Base-by-base conservation (phyloP, 2,329 filamentous ascomycete genomes). In the Thermomyces lanuginosus region DNA sequence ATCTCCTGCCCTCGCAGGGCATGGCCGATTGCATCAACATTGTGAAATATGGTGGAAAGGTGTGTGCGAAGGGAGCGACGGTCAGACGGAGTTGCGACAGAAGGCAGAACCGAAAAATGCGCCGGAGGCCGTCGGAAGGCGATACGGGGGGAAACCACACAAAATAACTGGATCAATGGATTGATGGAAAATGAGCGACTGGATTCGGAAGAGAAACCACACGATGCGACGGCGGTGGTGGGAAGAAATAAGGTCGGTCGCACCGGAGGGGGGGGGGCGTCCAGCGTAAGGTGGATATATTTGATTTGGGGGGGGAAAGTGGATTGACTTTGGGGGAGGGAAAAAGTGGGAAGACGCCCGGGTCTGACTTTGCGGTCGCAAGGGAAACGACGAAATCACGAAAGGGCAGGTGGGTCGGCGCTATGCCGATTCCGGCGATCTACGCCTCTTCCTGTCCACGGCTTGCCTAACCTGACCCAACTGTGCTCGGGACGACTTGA, bases 1-100 rank as follows among this genome's bases (percentile, higher is more conserved):
- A 43, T 35, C 45, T 51, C 36, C 48, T 48, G 40, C 45, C 40
- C 35, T 60, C 56, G 49, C 57, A 60, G 30, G 55, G 42, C 26
- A 61, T 42, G 16, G 57, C 57, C 6, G 57, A 60, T 31, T 56
- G 57, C 31, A 61, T 54, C 24, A 61, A 39, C 57, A 61, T 56
- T 18, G 20, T 47, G 38, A 36, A 15, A 13, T 6, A 8, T 14
- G 13, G 28, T 15, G 24, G 14, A 8, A 16, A 11, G 13, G 10
- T 27, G 21, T 18, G 19, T 23, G 20, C 8, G 6, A 15, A 21
- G 5, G 12, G 22, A 20, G 31, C 21, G 25, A 28, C 21, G 8
- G 21, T 11, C 21, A 23, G 18, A 10, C 18, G 18, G 8, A 23
- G 7, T 11, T 8, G 21, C 7, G 11, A 12, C 8, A 12, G 11